Evolutionary conservation across 176 grass and related monocot genomes (phyloP).

Genomic region (Eleusine coracana): DNA sequence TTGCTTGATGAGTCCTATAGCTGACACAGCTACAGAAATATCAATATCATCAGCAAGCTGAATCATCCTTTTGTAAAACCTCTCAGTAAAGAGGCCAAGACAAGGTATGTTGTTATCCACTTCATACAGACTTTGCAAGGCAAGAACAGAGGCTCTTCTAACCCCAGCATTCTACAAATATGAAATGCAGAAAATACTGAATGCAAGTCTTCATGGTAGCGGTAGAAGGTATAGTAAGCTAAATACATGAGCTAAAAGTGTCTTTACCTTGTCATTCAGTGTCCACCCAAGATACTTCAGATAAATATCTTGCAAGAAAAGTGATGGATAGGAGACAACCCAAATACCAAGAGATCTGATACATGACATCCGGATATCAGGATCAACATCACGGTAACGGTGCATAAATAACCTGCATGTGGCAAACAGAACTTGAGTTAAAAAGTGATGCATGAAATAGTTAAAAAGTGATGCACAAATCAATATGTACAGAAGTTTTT

Average conservation of each 20-base stretch:
- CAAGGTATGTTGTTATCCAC: constrained; percentile 89
- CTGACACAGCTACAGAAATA: constrained; percentile 95
- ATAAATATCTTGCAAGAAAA: constrained; percentile 95
- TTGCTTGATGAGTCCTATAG: constrained; percentile 94
- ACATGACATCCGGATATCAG: constrained; percentile 88
- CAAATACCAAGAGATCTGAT: constrained; percentile 93
- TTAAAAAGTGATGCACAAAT: background rate
- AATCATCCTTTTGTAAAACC: constrained; percentile 95
- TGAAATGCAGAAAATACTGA: constrained; percentile 30
- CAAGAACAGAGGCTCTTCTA: constrained; percentile 86
- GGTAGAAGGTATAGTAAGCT: constrained; percentile 22
- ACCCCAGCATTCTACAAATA: constrained; percentile 80
- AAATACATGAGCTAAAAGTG: constrained; percentile 11
- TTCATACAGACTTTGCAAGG: constrained; percentile 86
- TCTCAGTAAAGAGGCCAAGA: constrained; percentile 86
- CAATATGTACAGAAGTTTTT: background rate
- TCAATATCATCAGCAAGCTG: constrained; percentile 98
- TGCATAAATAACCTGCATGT: constrained; percentile 94
- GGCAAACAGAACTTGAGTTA: constrained; percentile 14
- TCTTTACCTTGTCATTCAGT: constrained; percentile 93
- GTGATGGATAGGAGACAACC: constrained; percentile 91
- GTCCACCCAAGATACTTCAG: constrained; percentile 99
- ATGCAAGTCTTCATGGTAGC: constrained; percentile 20
- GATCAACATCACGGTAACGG: constrained; percentile 95
- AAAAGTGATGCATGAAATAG: background rate